Percentiles rank a stretch among this genome's conserved stretches.
Conservation (phyloP, 202 grass and related monocot species). For the Dendrocalamus latiflorus region DNA sequence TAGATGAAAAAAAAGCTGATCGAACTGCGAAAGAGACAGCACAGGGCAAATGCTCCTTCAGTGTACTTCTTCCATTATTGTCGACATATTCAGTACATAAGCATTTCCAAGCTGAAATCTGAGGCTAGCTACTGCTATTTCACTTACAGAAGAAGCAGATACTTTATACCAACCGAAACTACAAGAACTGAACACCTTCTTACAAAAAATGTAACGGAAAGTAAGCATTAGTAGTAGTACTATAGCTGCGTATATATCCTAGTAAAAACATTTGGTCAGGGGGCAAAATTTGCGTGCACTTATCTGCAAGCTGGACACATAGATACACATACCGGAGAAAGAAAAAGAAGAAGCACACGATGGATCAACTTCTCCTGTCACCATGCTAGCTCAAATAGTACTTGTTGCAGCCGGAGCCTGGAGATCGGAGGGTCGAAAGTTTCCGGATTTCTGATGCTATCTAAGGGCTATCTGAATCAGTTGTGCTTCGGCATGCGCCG, state of each 20-base stretch:
- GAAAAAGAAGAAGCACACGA: neutral
- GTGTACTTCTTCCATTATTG: neutral
- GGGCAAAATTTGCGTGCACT: conserved; percentile 41
- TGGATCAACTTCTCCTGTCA: conserved; percentile 23
- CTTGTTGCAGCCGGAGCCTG: neutral
- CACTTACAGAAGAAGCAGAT: too few relatives aligned
- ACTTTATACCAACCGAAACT: neutral
- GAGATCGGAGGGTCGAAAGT: neutral
- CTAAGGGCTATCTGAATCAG: neutral
- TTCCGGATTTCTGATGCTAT: neutral
- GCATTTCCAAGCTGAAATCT: neutral
- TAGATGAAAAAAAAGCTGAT: too few relatives aligned
- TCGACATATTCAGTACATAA: neutral
- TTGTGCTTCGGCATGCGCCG: conserved; percentile 44
- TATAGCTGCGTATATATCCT: conserved; percentile 31
- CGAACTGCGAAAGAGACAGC: too few relatives aligned
- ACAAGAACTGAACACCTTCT: conserved; percentile 1
- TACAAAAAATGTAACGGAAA: neutral
- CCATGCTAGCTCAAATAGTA: neutral
- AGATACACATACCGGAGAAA: conserved; percentile 3
- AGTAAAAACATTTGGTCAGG: conserved; percentile 31
- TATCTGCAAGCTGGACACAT: conserved; percentile 25
- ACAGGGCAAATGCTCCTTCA: conserved; percentile 28
- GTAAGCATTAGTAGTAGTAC: neutral
- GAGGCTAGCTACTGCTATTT: neutral